These are phyloP conservation scores for Mycena crocata DNA, from an alignment of 768 basidiomycete species.

Conservation along the genomic window DNA sequence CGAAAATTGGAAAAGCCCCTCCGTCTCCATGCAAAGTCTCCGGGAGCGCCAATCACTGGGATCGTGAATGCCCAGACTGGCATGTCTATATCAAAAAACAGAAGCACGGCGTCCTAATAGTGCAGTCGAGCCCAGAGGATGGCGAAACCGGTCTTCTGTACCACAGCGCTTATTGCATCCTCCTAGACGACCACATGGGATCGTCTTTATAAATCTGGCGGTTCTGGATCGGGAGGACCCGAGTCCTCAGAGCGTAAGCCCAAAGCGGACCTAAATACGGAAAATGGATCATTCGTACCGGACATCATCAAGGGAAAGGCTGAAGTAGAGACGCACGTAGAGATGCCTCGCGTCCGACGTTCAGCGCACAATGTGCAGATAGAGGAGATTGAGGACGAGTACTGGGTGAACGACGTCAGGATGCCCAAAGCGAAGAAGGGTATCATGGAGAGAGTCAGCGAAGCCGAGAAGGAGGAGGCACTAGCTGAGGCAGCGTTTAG, in stretches of 20 bases:
- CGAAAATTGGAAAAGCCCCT: neutral
- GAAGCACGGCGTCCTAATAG: neutral
- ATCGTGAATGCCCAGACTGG: neutral
- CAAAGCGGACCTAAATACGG: neutral
- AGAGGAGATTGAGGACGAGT: neutral
- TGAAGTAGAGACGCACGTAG: neutral
- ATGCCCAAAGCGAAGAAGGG: no score
- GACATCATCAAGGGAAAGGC: neutral
- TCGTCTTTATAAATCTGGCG: neutral
- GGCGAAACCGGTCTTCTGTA: neutral
- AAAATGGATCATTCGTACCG: neutral
- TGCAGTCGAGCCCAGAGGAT: neutral
- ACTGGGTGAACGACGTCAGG: neutral
- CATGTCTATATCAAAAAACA: neutral
- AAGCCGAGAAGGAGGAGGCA: no score
- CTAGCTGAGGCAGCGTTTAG: no score
- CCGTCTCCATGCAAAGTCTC: conserved; percentile 4
- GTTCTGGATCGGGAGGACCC: neutral
- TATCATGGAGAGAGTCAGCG: no score
- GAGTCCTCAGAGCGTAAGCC: neutral
- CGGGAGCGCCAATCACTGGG: neutral
- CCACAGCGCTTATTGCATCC: neutral
- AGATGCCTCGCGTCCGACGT: neutral
- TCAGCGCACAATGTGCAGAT: neutral
- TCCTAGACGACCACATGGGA: neutral